Evolutionary conservation across 169 alveolate genomes (phyloP).

Genomic region (Ichthyophthirius multifiliis): DNA sequence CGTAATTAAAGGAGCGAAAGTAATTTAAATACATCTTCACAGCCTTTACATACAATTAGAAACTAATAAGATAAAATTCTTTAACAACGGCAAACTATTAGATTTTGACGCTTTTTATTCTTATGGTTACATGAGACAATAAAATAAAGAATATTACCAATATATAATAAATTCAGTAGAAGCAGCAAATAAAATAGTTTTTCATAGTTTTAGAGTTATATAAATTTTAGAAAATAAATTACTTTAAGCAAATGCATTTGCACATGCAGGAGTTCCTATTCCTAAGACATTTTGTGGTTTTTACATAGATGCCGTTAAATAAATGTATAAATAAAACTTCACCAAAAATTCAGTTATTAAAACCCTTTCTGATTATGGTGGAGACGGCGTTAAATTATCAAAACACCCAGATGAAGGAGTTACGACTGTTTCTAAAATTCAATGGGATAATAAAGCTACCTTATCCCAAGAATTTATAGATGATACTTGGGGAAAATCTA

Average conservation of each 20-base stretch:
- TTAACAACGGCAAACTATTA: conserved; percentile 5
- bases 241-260: conserved; percentile 17
- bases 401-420: conserved; percentile 23
- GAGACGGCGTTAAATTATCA: conserved; percentile 41
- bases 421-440: conserved; percentile 21
- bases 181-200: not conserved
- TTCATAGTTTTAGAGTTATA: conserved; percentile 16
- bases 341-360: conserved; percentile 30
- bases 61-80: conserved; percentile 1
- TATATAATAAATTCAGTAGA: conserved; percentile 16
- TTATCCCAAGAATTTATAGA: conserved; percentile 17
- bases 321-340: not conserved
- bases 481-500: conserved; percentile 34
- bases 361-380: conserved; percentile 41
- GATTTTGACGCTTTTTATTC: conserved; percentile 34
- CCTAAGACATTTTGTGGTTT: conserved; percentile 40
- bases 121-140: conserved; percentile 47
- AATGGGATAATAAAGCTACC: conserved; percentile 30
- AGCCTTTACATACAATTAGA: conserved; percentile 13
- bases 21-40: conserved; percentile 3
- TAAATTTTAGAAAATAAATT: conserved; percentile 24
- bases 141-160: conserved; percentile 24
- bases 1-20: not conserved
- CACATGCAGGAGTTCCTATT: conserved; percentile 34
- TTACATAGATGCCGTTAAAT: conserved; percentile 7